phyloP scores from a whole-genome alignment of 2,329 filamentous ascomycete genomes.

The Neofusicoccum umdonicola region DNA sequence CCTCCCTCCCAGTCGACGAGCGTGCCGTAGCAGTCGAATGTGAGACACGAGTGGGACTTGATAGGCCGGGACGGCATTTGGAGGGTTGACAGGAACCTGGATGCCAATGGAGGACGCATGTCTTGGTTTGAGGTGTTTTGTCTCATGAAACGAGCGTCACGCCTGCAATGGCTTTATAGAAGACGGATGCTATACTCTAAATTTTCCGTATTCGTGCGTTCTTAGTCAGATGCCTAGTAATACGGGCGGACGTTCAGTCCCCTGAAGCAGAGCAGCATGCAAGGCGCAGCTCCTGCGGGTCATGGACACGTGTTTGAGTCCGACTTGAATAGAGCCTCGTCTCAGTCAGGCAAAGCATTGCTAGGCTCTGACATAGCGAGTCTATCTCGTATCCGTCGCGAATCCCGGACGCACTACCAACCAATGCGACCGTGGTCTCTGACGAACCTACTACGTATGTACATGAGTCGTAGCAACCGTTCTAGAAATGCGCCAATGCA shows the following conservation, averaged over 20 bases:
- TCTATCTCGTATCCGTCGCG: background rate
- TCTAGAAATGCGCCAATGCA: background rate
- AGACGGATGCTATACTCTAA: background rate
- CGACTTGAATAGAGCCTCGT: too few relatives aligned
- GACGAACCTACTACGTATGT: background rate
- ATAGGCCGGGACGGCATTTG: background rate
- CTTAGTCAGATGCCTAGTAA: background rate
- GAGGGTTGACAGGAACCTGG: background rate
- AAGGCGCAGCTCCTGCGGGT: too few relatives aligned
- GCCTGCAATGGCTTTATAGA: background rate
- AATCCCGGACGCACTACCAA: background rate
- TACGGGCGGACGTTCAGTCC: background rate
- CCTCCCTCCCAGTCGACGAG: slow-evolving; percentile 75
- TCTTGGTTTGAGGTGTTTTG: background rate
- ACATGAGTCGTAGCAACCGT: background rate
- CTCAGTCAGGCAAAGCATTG: too few relatives aligned
- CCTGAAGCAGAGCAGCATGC: too few relatives aligned
- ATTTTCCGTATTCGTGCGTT: background rate
- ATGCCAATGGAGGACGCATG: background rate
- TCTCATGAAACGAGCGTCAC: background rate
- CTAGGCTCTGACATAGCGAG: background rate
- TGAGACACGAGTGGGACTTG: slow-evolving; percentile 41
- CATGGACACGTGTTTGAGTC: too few relatives aligned
- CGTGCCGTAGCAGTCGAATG: slow-evolving; percentile 79
- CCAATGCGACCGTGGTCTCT: background rate